These are phyloP conservation scores for Pueraria montana DNA, from an alignment of 306 rosid species.

Conservation along the genomic window DNA sequence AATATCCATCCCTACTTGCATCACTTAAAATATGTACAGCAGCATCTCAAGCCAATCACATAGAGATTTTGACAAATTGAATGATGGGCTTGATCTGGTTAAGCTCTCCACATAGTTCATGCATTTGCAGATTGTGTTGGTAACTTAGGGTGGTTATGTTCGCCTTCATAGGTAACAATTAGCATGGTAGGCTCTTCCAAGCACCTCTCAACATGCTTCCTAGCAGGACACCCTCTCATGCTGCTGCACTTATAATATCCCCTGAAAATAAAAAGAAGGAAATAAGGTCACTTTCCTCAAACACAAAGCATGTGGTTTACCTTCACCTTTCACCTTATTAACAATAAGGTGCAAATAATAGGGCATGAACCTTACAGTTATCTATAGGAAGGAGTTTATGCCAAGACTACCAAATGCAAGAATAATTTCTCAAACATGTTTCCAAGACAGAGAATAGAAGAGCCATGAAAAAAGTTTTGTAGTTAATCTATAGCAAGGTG, in stretches of 20 bases:
- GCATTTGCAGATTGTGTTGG: slow-evolving; percentile 84
- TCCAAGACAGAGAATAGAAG: slow-evolving; percentile 13
- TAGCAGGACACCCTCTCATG: slow-evolving; percentile 99
- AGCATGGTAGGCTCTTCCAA: slow-evolving; percentile 97
- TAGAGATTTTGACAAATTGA: slow-evolving; percentile 36
- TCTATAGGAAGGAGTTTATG: background rate
- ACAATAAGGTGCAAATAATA: slow-evolving; percentile 11
- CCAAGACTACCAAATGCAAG: slow-evolving; percentile 26
- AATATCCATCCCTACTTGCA: slow-evolving; percentile 53
- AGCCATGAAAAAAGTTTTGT: background rate
- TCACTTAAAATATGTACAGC: slow-evolving; percentile 77
- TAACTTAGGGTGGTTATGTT: slow-evolving; percentile 89
- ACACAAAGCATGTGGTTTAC: slow-evolving; percentile 21
- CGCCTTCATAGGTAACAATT: slow-evolving; percentile 95
- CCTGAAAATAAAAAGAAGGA: slow-evolving; percentile 59
- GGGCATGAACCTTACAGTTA: background rate
- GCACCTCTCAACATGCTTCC: slow-evolving; percentile 98
- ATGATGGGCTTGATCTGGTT: slow-evolving; percentile 49
- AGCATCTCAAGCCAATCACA: slow-evolving; percentile 67
- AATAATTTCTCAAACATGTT: slow-evolving; percentile 27
- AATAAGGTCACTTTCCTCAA: slow-evolving; percentile 39
- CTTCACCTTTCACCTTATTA: slow-evolving; percentile 20
- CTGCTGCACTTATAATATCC: slow-evolving; percentile 99
- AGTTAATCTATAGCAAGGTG: slow-evolving; percentile 17
- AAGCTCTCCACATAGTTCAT: slow-evolving; percentile 59